Base-by-base conservation (phyloP, 805 yeast genomes). In the Kockiozyma suomiensis region DNA sequence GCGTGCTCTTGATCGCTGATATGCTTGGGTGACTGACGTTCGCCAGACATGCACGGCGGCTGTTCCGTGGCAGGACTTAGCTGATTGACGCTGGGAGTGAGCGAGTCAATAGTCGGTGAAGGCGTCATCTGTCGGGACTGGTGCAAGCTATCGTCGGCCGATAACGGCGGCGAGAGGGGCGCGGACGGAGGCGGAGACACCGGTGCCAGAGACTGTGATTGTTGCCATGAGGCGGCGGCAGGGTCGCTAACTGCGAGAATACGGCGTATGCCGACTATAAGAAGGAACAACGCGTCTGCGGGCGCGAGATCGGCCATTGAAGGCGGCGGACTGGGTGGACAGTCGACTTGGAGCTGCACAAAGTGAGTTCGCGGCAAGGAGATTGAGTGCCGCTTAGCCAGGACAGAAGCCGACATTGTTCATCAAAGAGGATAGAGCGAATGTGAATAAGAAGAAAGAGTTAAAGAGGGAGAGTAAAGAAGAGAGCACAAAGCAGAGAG, bases 201-300 rank as follows among this genome's bases (percentile, higher is more conserved):
- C 8, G 56, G 42, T 8, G 17, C 38, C n/a, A 21, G 21, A 8
- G 50, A 13, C 35, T 33, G 51, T 30, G 42, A 23, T 21, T 17
- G 32, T 6, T 46, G 35, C 45, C 41, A 32, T 7, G 56, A 46
- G 32, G 56, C 51, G 30, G 48, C 52, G 17, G 47, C 47, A 21
- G 62, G 58, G 30, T 43, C 55, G 40, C 54, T 53, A 21, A 46
- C 43, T 13, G 54, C 57, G 30, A 59, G 56, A 23, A 55, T 47
- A 50, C 50, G 57, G 13, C 48, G 26, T 32, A 59, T 55, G 53
- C 64, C 59, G 54, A 48, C 54, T 12, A 45, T 49, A 12, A 59
- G 64, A 48, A 59, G 64, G 41, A 23, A 54, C 33, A 59, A 60
- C 1, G 64, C 64, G 23, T 55, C 60, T 28, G 52, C 38, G 28